phyloP scores from a whole-genome alignment of 73 alveolate species.

The Uronychia binucleata region DNA sequence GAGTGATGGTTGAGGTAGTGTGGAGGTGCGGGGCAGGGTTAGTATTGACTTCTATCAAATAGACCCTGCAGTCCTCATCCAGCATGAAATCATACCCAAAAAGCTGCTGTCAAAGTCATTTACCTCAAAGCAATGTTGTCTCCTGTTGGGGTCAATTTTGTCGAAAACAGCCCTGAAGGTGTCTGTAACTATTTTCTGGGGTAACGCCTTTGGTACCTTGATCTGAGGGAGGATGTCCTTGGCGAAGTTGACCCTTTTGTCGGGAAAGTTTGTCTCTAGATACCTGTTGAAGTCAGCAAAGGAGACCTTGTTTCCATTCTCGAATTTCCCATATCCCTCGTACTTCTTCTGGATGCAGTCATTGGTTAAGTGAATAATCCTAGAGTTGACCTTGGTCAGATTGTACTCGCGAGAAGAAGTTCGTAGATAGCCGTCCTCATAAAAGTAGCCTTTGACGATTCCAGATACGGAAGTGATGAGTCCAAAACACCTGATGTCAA shows the following conservation, averaged over 20 bases:
- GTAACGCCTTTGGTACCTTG: neutral
- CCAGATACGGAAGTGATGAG: slow-evolving; percentile 58
- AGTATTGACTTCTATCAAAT: neutral
- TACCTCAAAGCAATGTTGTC: slow-evolving; percentile 7
- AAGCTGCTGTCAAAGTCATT: neutral
- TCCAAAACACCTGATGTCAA: slow-evolving; percentile 85
- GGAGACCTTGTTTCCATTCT: neutral
- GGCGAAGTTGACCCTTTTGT: neutral
- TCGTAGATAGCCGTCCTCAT: slow-evolving; percentile 79
- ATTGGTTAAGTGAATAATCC: slow-evolving; percentile 9
- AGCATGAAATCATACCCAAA: slow-evolving; percentile 8
- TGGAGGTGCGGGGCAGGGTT: too few relatives aligned
- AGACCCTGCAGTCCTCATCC: neutral
- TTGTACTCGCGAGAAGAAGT: slow-evolving; percentile 72
- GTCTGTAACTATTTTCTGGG: neutral
- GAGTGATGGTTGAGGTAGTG: too few relatives aligned
- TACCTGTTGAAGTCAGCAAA: neutral
- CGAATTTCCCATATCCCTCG: neutral
- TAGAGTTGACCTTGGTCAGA: slow-evolving; percentile 53
- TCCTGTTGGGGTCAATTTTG: neutral
- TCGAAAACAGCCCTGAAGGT: neutral
- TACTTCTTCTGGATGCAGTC: neutral
- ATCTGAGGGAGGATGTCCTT: neutral
- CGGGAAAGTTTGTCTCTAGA: neutral
- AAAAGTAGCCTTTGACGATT: slow-evolving; percentile 58